Percentiles rank a stretch among this genome's conserved stretches.
Evolutionary conservation across 768 basidiomycete genomes (phyloP).

Genomic region (Favolaschia claudopus): DNA sequence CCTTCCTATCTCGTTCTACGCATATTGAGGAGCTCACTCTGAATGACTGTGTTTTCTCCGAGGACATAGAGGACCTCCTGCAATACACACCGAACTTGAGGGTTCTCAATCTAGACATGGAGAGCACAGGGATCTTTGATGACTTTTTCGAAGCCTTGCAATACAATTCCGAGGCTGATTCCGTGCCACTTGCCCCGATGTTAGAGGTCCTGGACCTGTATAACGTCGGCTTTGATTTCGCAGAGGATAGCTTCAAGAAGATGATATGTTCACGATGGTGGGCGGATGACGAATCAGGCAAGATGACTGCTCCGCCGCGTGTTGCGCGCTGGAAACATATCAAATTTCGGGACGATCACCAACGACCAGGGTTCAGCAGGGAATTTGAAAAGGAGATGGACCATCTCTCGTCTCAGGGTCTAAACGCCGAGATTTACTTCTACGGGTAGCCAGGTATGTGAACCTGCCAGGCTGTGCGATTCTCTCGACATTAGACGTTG

Average conservation of each 20-base stretch:
- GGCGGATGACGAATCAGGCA: not conserved
- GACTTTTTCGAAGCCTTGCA: not conserved
- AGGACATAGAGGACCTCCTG: not conserved
- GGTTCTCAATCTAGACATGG: not conserved
- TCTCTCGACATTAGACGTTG: too few species aligned
- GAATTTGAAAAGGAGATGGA: too few species aligned
- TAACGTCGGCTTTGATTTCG: not conserved
- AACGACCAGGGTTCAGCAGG: too few species aligned
- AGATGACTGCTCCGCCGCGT: not conserved
- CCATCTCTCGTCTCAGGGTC: too few species aligned
- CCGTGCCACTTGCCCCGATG: not conserved
- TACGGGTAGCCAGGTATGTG: too few species aligned
- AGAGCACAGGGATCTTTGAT: not conserved
- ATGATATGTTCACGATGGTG: slow-evolving; percentile 3
- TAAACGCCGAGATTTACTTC: too few species aligned
- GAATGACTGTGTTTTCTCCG: not conserved
- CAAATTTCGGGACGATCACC: too few species aligned
- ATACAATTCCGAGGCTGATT: not conserved
- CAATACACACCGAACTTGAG: not conserved
- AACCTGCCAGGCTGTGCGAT: too few species aligned
- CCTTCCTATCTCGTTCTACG: not conserved
- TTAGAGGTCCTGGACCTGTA: not conserved
- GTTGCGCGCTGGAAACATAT: not conserved
- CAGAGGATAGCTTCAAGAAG: not conserved
- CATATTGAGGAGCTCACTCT: not conserved